phyloP scores from a whole-genome alignment of 345 rosid genomes.

The Adansonia digitata region DNA sequence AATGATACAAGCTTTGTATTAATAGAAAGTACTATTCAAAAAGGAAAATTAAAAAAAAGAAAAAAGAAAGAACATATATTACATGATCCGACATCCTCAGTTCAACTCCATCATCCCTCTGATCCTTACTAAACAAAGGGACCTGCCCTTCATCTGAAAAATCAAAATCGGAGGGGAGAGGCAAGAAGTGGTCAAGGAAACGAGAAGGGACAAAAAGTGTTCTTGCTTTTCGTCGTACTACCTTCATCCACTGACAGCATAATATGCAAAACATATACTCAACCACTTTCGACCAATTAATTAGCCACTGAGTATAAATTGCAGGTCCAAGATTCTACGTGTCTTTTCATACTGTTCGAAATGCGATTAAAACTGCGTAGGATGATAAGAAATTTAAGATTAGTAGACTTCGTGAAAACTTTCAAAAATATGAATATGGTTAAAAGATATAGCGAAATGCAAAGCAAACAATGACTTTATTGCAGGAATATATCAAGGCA shows the following conservation, averaged over 20 bases:
- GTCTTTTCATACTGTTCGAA: slow-evolving; percentile 28
- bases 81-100: neutral
- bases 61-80: neutral
- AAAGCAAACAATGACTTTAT: neutral
- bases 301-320: neutral
- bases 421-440: neutral
- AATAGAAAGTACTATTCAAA: neutral
- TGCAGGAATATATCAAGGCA: neutral
- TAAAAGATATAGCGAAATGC: neutral
- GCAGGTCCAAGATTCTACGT: neutral
- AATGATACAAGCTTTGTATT: neutral
- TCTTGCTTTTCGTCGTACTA: neutral
- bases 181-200: neutral
- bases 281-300: neutral
- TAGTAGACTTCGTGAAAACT: neutral
- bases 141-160: slow-evolving; percentile 14
- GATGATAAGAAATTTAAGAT: slow-evolving; percentile 4
- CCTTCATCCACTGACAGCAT: neutral
- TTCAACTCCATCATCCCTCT: neutral
- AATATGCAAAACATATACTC: slow-evolving; percentile 1
- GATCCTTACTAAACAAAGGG: slow-evolving; percentile 13
- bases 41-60: neutral
- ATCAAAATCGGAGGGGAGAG: slow-evolving; percentile 3
- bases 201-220: neutral
- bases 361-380: slow-evolving; percentile 42